A percentile compares a stretch with the other conserved stretches of the same genome.
Evolutionary conservation across 345 rosid species (phyloP).

Genomic region (Salix exigua): DNA sequence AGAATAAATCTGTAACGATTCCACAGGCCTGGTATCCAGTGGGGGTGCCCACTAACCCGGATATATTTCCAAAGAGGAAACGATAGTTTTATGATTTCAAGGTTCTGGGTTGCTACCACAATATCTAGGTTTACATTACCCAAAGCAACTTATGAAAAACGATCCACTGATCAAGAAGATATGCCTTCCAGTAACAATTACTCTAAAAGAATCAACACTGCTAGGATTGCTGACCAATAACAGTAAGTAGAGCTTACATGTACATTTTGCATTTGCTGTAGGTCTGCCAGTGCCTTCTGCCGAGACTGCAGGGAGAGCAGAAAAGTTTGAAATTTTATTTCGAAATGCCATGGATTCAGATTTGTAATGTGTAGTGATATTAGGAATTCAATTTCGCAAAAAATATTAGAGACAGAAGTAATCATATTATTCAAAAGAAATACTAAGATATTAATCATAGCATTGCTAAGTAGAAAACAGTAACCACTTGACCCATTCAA

Average conservation of each 20-base stretch:
- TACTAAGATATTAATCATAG: background rate
- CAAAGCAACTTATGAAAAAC: background rate
- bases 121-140: background rate
- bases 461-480: background rate
- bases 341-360: background rate
- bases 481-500: background rate
- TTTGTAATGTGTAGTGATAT: background rate
- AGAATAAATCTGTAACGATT: background rate
- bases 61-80: background rate
- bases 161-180: background rate
- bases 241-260: conserved; percentile 46
- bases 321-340: conserved; percentile 1
- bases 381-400: background rate
- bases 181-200: background rate
- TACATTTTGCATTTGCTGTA: conserved; percentile 70
- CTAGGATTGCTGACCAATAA: conserved; percentile 9
- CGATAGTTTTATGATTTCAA: background rate
- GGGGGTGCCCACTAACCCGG: background rate
- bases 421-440: background rate
- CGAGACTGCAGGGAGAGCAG: conserved; percentile 61
- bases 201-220: background rate
- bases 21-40: background rate
- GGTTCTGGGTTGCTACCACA: background rate
- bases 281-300: conserved; percentile 79
- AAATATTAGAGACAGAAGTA: background rate